Evolutionary conservation across 495 filamentous ascomycete species (phyloP).

Genomic region (Aeminium ludgeri): DNA sequence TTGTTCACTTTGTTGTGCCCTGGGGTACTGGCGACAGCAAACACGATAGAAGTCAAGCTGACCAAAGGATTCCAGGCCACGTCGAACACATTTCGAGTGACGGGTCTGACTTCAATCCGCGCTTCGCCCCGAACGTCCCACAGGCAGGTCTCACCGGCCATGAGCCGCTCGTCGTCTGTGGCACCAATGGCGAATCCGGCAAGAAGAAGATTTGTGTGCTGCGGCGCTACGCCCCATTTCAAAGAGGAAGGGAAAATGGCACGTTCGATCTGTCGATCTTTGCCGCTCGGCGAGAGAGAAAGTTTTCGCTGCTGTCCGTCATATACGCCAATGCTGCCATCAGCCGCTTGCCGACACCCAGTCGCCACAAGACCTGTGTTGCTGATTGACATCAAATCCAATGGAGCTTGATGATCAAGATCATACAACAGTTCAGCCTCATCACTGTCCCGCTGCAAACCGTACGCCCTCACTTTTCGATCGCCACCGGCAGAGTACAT

Average conservation of each 20-base stretch:
- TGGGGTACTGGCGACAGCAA: slow-evolving; percentile 30
- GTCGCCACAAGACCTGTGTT: slow-evolving; percentile 33
- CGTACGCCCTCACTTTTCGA: slow-evolving; percentile 61
- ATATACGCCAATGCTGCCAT: slow-evolving; percentile 7
- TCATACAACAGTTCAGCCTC: slow-evolving; percentile 30
- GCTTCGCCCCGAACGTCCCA: slow-evolving; percentile 43
- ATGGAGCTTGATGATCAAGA: slow-evolving; percentile 46
- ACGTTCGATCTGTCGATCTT: slow-evolving; percentile 27
- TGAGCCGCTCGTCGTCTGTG: slow-evolving; percentile 36
- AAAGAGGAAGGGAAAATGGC: slow-evolving; percentile 54
- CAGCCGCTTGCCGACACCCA: slow-evolving; percentile 21
- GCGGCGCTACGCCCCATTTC: slow-evolving; percentile 44
- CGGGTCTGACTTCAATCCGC: slow-evolving; percentile 30
- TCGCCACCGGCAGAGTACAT: slow-evolving; percentile 76
- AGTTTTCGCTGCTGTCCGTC: background rate
- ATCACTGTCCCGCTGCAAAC: slow-evolving; percentile 24
- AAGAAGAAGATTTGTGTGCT: slow-evolving; percentile 42
- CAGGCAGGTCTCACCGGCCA: slow-evolving; percentile 52
- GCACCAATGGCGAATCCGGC: slow-evolving; percentile 58
- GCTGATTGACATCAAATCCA: slow-evolving; percentile 50
- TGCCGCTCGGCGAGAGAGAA: slow-evolving; percentile 14
- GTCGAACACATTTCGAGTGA: slow-evolving; percentile 62
- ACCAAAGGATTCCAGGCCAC: slow-evolving; percentile 53
- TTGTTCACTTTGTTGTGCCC: slow-evolving; percentile 20
- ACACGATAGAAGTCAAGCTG: slow-evolving; percentile 42